phyloP scores from a whole-genome alignment of 2,329 filamentous ascomycete genomes.

The Diaporthe sp. region DNA sequence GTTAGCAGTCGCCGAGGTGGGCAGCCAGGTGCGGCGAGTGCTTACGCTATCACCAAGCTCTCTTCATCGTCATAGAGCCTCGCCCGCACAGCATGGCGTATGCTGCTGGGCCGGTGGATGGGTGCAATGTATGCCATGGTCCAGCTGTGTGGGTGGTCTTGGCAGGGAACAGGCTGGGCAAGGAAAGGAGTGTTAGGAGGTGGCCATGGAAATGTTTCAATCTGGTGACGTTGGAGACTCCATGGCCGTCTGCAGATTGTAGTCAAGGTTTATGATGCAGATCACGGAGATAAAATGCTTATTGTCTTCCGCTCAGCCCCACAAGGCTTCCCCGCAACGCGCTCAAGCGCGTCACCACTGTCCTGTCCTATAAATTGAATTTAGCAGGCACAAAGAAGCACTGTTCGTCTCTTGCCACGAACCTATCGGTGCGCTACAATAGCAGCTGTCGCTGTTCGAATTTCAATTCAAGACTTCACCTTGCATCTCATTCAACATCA shows the following conservation, averaged over 20 bases:
- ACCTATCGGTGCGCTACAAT: not conserved
- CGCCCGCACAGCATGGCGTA: conserved; percentile 87
- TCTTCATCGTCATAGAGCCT: conserved; percentile 82
- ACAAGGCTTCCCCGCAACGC: conserved; percentile 19
- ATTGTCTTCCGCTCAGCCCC: not conserved
- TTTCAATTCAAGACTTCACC: not conserved
- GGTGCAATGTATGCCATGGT: conserved; percentile 94
- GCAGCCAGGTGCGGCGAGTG: conserved; percentile 34
- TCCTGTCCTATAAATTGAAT: not conserved
- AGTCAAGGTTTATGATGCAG: conserved; percentile 16
- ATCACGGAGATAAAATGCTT: conserved; percentile 27
- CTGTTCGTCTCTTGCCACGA: not conserved
- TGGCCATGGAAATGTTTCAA: conserved; percentile 10
- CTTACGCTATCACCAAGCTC: conserved; percentile 89
- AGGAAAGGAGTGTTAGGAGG: not conserved
- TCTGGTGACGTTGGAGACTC: conserved; percentile 15
- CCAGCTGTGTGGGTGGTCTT: conserved; percentile 15
- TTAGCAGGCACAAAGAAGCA: not conserved
- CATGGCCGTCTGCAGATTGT: conserved; percentile 22
- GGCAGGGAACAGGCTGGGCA: not conserved
- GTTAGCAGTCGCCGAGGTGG: conserved; percentile 43
- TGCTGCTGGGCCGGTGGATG: conserved; percentile 91
- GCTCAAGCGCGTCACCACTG: not conserved
- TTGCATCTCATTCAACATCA: not conserved
- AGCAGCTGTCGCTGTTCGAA: not conserved